A percentile compares a stretch with the other conserved stretches of the same genome.
phyloP scores from a whole-genome alignment of 2,329 filamentous ascomycete genomes.

The Ophiocordyceps camponoti-floridani region DNA sequence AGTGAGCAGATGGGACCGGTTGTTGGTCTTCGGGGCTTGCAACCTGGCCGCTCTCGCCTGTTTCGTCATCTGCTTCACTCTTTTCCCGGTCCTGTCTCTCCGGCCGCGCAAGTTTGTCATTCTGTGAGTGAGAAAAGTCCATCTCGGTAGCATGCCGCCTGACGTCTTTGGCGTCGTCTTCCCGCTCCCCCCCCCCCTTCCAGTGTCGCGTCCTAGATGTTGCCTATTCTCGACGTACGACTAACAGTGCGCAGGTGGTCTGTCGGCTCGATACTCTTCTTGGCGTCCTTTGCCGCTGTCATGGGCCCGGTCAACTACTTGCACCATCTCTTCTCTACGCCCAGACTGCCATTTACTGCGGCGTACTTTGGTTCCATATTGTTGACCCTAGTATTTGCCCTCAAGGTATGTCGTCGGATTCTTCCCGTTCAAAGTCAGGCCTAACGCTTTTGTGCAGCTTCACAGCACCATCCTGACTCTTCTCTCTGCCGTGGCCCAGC shows the following conservation, averaged over 20 bases:
- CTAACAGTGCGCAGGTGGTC: constrained; percentile 56
- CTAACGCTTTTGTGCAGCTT: constrained; percentile 34
- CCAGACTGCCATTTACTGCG: constrained; percentile 79
- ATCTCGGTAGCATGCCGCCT: constrained; percentile 3
- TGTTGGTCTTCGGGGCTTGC: constrained; percentile 82
- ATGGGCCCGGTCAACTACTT: constrained; percentile 79
- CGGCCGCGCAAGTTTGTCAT: constrained; percentile 90
- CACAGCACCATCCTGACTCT: constrained; percentile 73
- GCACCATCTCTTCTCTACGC: constrained; percentile 67
- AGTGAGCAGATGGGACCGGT: constrained; percentile 96
- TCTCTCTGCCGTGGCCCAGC: constrained; percentile 65
- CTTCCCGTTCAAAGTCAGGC: not conserved
- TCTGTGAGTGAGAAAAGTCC: constrained; percentile 51
- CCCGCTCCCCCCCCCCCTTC: constrained; percentile 3
- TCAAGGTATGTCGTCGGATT: constrained; percentile 52
- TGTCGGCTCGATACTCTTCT: constrained; percentile 75
- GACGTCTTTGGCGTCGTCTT: constrained; percentile 2
- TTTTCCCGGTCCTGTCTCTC: constrained; percentile 68
- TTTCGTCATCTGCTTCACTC: constrained; percentile 82
- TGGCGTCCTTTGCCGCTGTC: constrained; percentile 81
- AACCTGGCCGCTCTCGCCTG: constrained; percentile 78
- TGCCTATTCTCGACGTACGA: not conserved
- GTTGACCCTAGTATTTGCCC: constrained; percentile 77
- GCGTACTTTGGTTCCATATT: constrained; percentile 89
- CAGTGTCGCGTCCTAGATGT: not conserved